Percentiles rank a stretch among this genome's conserved stretches.
These are phyloP conservation scores for Wallacemonas rigidus DNA, from an alignment of 208 protist genomes.

Conservation along the genomic window DNA sequence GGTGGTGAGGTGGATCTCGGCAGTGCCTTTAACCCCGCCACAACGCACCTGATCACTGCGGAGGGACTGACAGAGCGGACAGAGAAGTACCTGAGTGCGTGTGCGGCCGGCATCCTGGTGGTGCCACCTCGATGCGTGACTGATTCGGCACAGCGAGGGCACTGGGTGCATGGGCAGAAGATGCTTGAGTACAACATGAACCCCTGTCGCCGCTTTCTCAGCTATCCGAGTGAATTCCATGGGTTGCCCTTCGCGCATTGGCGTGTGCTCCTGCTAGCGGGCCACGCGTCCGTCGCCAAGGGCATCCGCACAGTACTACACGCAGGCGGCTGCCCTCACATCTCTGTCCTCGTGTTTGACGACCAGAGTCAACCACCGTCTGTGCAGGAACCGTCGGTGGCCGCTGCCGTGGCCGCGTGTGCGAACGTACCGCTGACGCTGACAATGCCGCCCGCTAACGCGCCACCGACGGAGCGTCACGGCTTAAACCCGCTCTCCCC, in stretches of 20 bases:
- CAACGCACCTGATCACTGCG: conserved; percentile 60
- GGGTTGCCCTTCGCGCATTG: conserved; percentile 44
- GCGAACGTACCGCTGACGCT: neutral
- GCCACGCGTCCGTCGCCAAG: conserved; percentile 30
- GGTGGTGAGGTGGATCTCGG: conserved; percentile 50
- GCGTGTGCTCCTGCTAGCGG: conserved; percentile 63
- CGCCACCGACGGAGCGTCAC: neutral
- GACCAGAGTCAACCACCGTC: neutral
- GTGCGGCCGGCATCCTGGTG: conserved; percentile 59
- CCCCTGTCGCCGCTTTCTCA: conserved; percentile 34
- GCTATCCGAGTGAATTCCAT: conserved; percentile 1
- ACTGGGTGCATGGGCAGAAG: conserved; percentile 52
- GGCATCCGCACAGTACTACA: conserved; percentile 52
- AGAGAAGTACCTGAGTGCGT: conserved; percentile 76
- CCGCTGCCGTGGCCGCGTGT: conserved; percentile 17
- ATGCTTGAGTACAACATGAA: conserved; percentile 62
- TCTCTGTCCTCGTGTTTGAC: conserved; percentile 15
- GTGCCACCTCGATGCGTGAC: conserved; percentile 72
- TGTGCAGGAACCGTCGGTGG: neutral
- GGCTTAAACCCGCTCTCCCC: conserved; percentile 26
- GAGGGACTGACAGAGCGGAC: conserved; percentile 76
- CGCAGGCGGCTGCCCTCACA: conserved; percentile 56
- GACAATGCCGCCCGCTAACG: neutral
- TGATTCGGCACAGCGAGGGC: conserved; percentile 53
- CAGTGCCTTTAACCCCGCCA: conserved; percentile 37